These are phyloP conservation scores for Theobroma grandiflorum DNA, from an alignment of 441 rosid species.

Conservation along the genomic window DNA sequence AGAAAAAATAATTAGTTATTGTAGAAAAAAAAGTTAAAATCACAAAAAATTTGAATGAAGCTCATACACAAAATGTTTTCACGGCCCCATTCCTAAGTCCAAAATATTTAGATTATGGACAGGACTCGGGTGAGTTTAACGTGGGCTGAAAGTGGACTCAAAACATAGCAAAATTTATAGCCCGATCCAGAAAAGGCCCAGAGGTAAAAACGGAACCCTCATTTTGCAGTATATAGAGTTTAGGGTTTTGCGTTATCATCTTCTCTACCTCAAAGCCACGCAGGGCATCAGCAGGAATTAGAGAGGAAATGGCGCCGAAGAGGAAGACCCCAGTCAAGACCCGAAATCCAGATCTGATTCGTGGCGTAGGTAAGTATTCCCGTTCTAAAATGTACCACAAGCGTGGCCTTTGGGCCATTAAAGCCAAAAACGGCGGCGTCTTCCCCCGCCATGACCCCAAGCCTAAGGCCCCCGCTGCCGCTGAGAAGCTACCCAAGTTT, in stretches of 20 bases:
- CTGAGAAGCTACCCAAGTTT: conserved; percentile 44
- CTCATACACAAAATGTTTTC: too few species aligned
- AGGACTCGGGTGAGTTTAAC: too few species aligned
- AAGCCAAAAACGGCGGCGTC: conserved; percentile 45
- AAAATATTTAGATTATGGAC: too few species aligned
- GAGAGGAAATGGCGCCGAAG: conserved; percentile 31
- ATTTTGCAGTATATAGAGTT: background rate
- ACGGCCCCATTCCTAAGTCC: too few species aligned
- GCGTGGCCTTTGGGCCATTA: conserved; percentile 51
- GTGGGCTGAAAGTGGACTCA: too few species aligned
- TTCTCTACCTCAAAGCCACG: background rate
- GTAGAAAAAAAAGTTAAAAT: too few species aligned
- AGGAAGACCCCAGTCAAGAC: conserved; percentile 24
- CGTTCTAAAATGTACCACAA: conserved; percentile 50
- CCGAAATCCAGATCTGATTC: conserved; percentile 43
- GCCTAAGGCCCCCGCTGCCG: conserved; percentile 29
- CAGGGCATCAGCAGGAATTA: background rate
- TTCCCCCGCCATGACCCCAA: conserved; percentile 47
- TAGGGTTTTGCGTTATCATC: conserved; percentile 3
- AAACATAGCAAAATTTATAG: background rate
- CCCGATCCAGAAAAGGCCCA: background rate
- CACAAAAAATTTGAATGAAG: too few species aligned
- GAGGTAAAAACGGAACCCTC: background rate
- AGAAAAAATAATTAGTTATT: too few species aligned
- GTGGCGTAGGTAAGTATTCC: conserved; percentile 42